Conservation (phyloP, 352 stramenopile genomes). For the Phytophthora palmivora region DNA sequence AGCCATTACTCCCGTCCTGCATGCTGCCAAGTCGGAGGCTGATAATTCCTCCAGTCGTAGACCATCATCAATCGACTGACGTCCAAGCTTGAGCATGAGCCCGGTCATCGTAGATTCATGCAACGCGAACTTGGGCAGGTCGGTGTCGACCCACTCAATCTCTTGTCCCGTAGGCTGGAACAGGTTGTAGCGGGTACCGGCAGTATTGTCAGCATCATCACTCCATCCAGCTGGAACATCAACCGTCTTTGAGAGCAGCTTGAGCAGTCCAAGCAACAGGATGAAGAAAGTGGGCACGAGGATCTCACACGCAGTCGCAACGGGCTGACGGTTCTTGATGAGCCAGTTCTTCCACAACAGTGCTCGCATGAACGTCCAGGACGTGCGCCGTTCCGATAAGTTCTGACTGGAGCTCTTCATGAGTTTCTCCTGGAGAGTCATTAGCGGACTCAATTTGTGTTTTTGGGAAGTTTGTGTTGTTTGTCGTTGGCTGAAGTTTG, state of each 20-base stretch:
- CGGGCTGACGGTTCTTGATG: conserved; percentile 60
- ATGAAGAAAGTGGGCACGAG: conserved; percentile 65
- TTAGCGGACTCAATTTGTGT: neutral
- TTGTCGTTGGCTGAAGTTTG: conserved; percentile 6
- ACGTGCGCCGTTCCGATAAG: conserved; percentile 9
- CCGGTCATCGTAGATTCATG: conserved; percentile 65
- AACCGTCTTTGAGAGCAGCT: conserved; percentile 48
- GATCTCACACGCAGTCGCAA: conserved; percentile 57
- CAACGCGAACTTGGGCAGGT: conserved; percentile 51
- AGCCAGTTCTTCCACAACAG: conserved; percentile 75
- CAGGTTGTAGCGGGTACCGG: conserved; percentile 53
- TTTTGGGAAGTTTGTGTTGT: neutral
- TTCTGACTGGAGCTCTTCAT: conserved; percentile 5
- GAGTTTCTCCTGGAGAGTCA: conserved; percentile 20
- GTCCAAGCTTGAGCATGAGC: conserved; percentile 51
- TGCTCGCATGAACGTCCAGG: conserved; percentile 38
- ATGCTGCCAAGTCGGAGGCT: conserved; percentile 27
- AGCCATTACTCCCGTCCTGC: conserved; percentile 35
- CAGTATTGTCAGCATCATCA: conserved; percentile 26
- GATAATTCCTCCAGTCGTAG: conserved; percentile 50
- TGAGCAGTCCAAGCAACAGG: conserved; percentile 54
- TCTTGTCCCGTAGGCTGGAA: conserved; percentile 39
- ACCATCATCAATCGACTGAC: conserved; percentile 45
- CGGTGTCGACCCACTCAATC: conserved; percentile 41
- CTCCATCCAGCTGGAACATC: conserved; percentile 60